phyloP scores from a whole-genome alignment of 495 filamentous ascomycete genomes.

The Penicillium bialowiezense region DNA sequence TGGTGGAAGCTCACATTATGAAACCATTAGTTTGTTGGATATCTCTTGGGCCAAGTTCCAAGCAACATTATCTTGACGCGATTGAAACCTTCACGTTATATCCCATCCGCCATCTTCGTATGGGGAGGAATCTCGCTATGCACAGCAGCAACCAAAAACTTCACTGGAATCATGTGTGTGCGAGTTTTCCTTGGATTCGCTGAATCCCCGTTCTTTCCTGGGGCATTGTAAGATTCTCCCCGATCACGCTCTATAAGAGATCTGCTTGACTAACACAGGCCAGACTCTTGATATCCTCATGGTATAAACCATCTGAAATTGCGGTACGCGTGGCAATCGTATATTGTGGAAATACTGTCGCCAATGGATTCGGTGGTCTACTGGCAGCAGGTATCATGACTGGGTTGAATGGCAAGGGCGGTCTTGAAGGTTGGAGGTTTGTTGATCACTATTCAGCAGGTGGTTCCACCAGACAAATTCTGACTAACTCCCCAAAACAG shows the following conservation, averaged over 20 bases:
- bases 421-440: slow-evolving; percentile 20
- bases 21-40: slow-evolving; percentile 24
- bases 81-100: slow-evolving; percentile 21
- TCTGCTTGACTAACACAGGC: background rate
- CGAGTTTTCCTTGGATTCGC: slow-evolving; percentile 39
- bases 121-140: slow-evolving; percentile 28
- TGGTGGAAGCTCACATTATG: no score
- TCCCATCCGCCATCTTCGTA: slow-evolving; percentile 31
- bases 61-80: slow-evolving; percentile 55
- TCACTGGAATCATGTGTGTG: slow-evolving; percentile 36
- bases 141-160: slow-evolving; percentile 40
- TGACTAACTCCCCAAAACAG: background rate
- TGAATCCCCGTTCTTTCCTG: slow-evolving; percentile 50
- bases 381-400: slow-evolving; percentile 18
- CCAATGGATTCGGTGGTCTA: slow-evolving; percentile 24
- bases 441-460: background rate
- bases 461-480: no score
- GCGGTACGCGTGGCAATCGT: slow-evolving; percentile 20
- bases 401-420: slow-evolving; percentile 14
- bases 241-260: no score
- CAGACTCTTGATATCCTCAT: slow-evolving; percentile 19
- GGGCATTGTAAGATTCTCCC: slow-evolving; percentile 35
- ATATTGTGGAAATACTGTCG: slow-evolving; percentile 22
- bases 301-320: slow-evolving; percentile 24
- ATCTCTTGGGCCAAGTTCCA: slow-evolving; percentile 52